Conservation (phyloP, 768 basidiomycete genomes). For the Boletus vinaceobasis region DNA sequence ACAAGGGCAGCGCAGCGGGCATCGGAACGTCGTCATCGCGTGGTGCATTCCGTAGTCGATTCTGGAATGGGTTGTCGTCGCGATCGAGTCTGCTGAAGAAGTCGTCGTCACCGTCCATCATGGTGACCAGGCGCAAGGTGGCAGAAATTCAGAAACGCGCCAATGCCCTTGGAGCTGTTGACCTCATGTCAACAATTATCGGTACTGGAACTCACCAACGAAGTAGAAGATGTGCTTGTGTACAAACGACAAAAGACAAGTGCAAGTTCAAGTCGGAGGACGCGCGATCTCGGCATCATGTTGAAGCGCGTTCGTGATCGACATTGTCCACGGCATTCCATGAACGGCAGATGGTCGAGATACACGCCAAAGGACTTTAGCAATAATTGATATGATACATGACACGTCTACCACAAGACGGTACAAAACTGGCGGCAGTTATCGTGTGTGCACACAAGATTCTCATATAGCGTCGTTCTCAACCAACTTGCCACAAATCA, state of each 20-base stretch:
- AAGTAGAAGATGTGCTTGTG: background rate
- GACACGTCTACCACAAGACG: background rate
- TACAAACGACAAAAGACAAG: background rate
- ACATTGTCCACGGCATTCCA: background rate
- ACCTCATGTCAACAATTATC: background rate
- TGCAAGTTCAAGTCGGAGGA: background rate
- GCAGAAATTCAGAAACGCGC: background rate
- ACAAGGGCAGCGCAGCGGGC: constrained; percentile 23
- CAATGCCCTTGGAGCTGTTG: background rate
- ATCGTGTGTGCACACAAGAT: background rate
- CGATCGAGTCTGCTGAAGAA: constrained; percentile 29
- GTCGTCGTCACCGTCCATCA: constrained; percentile 25
- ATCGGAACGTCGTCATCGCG: constrained; percentile 27
- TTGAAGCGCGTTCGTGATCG: background rate
- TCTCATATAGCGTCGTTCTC: constrained; percentile 59
- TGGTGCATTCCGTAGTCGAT: constrained; percentile 37
- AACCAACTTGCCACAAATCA: constrained; percentile 83
- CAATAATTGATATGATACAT: constrained; percentile 13
- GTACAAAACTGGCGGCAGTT: background rate
- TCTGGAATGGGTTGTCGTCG: constrained; percentile 23
- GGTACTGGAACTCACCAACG: background rate
- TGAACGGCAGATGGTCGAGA: background rate
- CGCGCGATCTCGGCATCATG: background rate
- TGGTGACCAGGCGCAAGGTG: background rate
- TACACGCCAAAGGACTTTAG: background rate